phyloP scores from a whole-genome alignment of 2,329 filamentous ascomycete genomes.

The Colletotrichum phormii region DNA sequence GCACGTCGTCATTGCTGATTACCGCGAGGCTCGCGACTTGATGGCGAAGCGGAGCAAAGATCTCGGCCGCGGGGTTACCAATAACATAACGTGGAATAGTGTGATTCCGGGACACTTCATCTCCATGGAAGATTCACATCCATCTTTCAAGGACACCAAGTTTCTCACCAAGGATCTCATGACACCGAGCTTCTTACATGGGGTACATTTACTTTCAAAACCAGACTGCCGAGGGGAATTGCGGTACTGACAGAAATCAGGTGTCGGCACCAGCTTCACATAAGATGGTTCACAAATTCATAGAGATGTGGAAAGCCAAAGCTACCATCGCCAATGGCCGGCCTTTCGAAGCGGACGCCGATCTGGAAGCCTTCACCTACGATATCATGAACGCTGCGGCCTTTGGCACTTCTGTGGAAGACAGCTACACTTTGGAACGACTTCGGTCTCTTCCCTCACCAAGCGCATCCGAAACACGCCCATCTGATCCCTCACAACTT shows the following conservation, averaged over 20 bases:
- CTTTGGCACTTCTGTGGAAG: background rate
- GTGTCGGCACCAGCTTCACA: background rate
- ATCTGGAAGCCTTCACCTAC: conserved; percentile 9
- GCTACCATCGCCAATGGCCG: background rate
- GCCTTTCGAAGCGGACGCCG: background rate
- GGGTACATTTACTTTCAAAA: background rate
- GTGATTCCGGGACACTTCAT: conserved; percentile 9
- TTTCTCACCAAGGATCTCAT: conserved; percentile 18
- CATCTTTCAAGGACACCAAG: conserved; percentile 8
- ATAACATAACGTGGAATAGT: background rate
- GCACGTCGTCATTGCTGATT: conserved; percentile 4
- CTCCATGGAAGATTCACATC: conserved; percentile 6
- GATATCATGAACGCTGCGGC: conserved; percentile 10
- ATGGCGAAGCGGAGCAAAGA: conserved; percentile 15
- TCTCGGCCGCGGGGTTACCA: background rate
- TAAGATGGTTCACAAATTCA: background rate
- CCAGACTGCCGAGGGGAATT: too few species aligned
- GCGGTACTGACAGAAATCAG: background rate
- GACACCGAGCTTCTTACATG: conserved; percentile 14
- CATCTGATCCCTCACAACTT: background rate
- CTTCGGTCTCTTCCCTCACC: background rate
- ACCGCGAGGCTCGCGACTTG: conserved; percentile 6
- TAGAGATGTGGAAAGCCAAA: background rate
- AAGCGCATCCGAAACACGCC: too few species aligned
- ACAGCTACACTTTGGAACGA: background rate